phyloP scores from a whole-genome alignment of 345 rosid genomes.

The Eucalyptus regnans region DNA sequence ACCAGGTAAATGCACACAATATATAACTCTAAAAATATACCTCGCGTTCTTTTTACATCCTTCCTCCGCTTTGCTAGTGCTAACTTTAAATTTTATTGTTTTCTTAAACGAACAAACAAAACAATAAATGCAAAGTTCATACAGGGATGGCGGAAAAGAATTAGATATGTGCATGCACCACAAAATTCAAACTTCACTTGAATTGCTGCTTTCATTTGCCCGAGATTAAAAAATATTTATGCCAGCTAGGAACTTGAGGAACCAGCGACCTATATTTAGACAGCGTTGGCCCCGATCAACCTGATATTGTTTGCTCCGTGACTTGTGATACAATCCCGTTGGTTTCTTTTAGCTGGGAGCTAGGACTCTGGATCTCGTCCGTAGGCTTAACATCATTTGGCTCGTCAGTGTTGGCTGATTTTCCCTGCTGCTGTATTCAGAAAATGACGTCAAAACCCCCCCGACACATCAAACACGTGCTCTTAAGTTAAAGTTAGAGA shows the following conservation, averaged over 20 bases:
- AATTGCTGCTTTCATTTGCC: not conserved
- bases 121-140: conserved; percentile 9
- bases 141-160: not conserved
- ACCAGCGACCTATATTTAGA: not conserved
- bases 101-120: conserved; percentile 12
- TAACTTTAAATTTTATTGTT: not conserved
- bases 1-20: not conserved
- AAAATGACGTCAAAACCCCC: not conserved
- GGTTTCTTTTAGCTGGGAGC: conserved; percentile 14
- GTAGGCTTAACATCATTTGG: conserved; percentile 36
- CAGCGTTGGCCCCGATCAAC: not conserved
- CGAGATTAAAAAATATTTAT: not conserved
- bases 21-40: not conserved
- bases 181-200: not conserved
- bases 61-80: not conserved
- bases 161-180: not conserved
- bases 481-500: not conserved
- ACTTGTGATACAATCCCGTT: conserved; percentile 16
- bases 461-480: not conserved
- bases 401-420: conserved; percentile 15
- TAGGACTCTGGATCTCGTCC: conserved; percentile 17
- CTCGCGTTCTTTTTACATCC: conserved; percentile 1
- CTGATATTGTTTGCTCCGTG: conserved; percentile 8
- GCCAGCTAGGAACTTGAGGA: not conserved
- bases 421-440: conserved; percentile 19